phyloP scores from a whole-genome alignment of 192 early-diverging fungal genomes.

The Mortierella claussenii region DNA sequence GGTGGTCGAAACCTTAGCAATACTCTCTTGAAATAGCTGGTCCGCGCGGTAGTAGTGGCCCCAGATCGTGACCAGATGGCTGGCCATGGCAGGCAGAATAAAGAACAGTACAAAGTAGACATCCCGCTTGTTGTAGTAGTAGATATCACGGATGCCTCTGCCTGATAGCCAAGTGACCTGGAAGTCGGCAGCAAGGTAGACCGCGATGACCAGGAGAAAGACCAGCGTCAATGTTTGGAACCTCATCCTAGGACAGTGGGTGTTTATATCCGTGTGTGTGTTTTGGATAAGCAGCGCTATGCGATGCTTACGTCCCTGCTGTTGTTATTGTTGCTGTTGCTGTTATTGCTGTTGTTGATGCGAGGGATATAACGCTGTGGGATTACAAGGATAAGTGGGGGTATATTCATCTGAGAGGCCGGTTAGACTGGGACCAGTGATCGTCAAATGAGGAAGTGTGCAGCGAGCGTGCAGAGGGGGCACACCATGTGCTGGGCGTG shows the following conservation, averaged over 20 bases:
- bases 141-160: slow-evolving; percentile 5
- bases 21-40: slow-evolving; percentile 22
- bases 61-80: slow-evolving; percentile 46
- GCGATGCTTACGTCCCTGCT: not conserved
- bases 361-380: not conserved
- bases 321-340: not conserved
- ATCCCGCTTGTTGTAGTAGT: slow-evolving; percentile 33
- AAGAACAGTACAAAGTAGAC: slow-evolving; percentile 16
- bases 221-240: slow-evolving; percentile 1
- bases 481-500: too few species aligned
- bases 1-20: slow-evolving; percentile 6
- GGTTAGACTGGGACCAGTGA: too few species aligned
- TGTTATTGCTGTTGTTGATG: not conserved
- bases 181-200: slow-evolving; percentile 21
- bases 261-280: not conserved
- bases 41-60: slow-evolving; percentile 42
- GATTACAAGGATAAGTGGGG: slow-evolving; percentile 1
- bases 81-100: slow-evolving; percentile 18
- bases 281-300: not conserved
- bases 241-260: not conserved
- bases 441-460: too few species aligned
- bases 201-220: not conserved
- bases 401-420: too few species aligned
- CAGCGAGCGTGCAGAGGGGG: too few species aligned
- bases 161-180: slow-evolving; percentile 7